Evolutionary conservation across 1,284 basidiomycete genomes (phyloP), one percentile per base, ranked within the genome.

Genomic region (Rhodotorula sp.): DNA sequence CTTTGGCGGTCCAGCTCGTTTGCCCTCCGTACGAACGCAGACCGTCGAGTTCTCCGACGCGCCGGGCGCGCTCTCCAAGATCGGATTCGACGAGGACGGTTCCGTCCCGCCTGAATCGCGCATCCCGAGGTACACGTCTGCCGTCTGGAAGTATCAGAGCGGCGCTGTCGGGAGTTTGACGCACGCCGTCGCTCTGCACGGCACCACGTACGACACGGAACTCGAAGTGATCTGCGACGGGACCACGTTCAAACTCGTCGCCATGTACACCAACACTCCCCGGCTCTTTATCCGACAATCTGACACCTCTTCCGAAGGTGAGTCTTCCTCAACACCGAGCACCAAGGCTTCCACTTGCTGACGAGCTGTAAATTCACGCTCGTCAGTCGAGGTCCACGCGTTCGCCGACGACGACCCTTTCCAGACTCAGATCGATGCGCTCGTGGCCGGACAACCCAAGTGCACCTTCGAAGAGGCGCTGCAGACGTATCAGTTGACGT

Each of bases 31-130:
- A 55, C 54, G 57, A 56, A 92, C 92, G 15, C 91, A 93, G 80
- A 92, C 92, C 12, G 85, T 95, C 57, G 92, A 95, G 80, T 93
- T 89, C 88, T 85, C 93, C 80, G 93, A 95, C 82, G 86, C 87
- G 73, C 91, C 95, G 5, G 95, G 95, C 48, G 81, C 88, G 31
- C 86, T 98, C 54, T 88, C 87, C 77, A 92, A 91, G 82, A 86
- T 94, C 78, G 82, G 85, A 34, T 84, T 95, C 69, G 90, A 95
- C 79, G 92, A 95, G 83, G 56, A 62, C 7, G 85, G 81, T 76
- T 85, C 87, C 78, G 91, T 95, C 74, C 79, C 86, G 6, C 86
- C 88, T 1, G 88, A 90, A 79, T 89, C 91, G 81, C 86, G 91
- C 15, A 79, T 83, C 28, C 82, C 81, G 1, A 77, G 82, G 54